These are phyloP conservation scores for Coniochaeta sp. DNA, from an alignment of 2,329 filamentous ascomycete genomes.

Conservation along the genomic window DNA sequence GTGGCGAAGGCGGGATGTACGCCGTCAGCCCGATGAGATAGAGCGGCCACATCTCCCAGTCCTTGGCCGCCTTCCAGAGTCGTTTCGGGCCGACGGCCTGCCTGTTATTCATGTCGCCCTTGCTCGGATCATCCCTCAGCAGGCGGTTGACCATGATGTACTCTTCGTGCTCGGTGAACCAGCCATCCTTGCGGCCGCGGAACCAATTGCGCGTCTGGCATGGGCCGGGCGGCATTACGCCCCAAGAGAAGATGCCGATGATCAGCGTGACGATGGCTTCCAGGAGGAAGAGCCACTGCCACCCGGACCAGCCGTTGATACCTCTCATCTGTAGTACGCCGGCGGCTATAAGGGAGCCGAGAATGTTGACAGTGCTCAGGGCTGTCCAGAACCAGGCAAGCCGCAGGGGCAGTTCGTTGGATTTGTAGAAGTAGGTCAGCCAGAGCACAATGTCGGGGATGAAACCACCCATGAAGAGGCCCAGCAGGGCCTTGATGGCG, in stretches of 20 bases:
- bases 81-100: constrained; percentile 35
- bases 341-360: constrained; percentile 44
- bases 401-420: constrained; percentile 58
- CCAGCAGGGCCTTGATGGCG: constrained; percentile 27
- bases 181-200: constrained; percentile 43
- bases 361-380: constrained; percentile 47
- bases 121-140: constrained; percentile 52
- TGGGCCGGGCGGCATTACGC: constrained; percentile 36
- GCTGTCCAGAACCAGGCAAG: constrained; percentile 62
- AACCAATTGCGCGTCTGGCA: constrained; percentile 47
- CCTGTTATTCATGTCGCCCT: constrained; percentile 55
- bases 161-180: constrained; percentile 55
- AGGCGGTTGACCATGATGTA: constrained; percentile 55
- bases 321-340: constrained; percentile 46
- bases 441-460: constrained; percentile 60
- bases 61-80: constrained; percentile 44
- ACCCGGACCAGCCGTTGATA: constrained; percentile 39
- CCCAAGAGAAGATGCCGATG: constrained; percentile 34
- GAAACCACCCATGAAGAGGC: constrained; percentile 50
- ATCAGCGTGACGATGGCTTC: constrained; percentile 25
- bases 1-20: constrained; percentile 33
- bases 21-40: constrained; percentile 44
- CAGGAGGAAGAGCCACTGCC: constrained; percentile 41
- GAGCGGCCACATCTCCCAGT: constrained; percentile 55
- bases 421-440: constrained; percentile 70